Percentiles rank a stretch among this genome's conserved stretches.
Conservation (phyloP, 2,329 filamentous ascomycete genomes). For the Venturia asperata region DNA sequence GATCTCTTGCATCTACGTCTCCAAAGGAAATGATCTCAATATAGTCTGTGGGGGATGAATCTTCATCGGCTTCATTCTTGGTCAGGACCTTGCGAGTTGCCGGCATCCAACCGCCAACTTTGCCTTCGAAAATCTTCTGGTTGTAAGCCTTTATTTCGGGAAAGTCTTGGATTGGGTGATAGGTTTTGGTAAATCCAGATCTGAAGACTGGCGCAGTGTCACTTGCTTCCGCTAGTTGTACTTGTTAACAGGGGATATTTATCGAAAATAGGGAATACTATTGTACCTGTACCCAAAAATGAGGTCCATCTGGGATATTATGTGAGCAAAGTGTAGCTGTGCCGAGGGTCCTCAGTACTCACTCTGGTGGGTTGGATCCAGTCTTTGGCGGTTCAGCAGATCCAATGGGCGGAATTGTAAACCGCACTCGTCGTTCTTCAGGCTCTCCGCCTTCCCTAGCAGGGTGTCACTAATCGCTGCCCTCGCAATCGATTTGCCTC, state of each 20-base stretch:
- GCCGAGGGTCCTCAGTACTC: background rate
- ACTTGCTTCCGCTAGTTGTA: background rate
- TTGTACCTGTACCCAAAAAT: constrained; percentile 7
- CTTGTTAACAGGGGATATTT: too few species aligned
- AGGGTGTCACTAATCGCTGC: background rate
- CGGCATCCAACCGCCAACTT: constrained; percentile 18
- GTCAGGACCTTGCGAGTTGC: constrained; percentile 17
- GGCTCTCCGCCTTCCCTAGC: constrained; percentile 14
- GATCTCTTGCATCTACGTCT: constrained; percentile 17
- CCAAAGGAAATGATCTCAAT: constrained; percentile 12
- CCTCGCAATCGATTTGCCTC: background rate
- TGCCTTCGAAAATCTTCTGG: constrained; percentile 1
- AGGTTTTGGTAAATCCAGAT: background rate
- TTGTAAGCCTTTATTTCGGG: background rate
- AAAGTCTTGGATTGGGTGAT: background rate
- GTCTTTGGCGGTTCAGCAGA: background rate
- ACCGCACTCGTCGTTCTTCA: background rate
- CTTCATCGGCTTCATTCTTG: background rate
- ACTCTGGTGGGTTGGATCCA: background rate
- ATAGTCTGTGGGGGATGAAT: constrained; percentile 2
- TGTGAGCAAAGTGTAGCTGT: background rate
- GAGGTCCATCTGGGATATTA: background rate
- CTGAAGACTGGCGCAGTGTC: constrained; percentile 10
- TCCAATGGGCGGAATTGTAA: constrained; percentile 7
- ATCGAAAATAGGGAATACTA: too few species aligned